Conservation (phyloP, 2,329 filamentous ascomycete species). For the Rhynchosporium secalis region DNA sequence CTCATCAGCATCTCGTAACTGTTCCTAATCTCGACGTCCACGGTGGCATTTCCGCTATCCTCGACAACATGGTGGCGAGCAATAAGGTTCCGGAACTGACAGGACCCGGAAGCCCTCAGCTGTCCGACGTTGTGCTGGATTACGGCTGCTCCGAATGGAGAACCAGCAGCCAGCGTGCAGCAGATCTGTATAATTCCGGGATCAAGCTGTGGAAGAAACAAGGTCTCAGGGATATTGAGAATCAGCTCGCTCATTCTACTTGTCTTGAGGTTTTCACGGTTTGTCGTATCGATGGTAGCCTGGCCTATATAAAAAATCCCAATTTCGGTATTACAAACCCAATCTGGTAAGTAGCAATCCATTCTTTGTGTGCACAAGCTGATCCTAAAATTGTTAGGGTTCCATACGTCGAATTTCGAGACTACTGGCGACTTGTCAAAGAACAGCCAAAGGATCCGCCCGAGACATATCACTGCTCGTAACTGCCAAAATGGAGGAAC, state of each 20-base stretch:
- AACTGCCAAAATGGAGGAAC: constrained; percentile 37
- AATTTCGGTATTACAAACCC: constrained; percentile 29
- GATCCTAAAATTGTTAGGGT: constrained; percentile 20
- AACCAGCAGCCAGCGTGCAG: constrained; percentile 25
- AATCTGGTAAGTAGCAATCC: constrained; percentile 29
- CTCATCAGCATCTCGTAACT: too few relatives aligned
- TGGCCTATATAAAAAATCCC: constrained; percentile 33
- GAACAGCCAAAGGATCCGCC: constrained; percentile 26
- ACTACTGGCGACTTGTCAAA: constrained; percentile 32
- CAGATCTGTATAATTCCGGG: constrained; percentile 30
- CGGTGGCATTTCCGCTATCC: too few relatives aligned
- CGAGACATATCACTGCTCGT: constrained; percentile 36
- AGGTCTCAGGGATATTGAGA: constrained; percentile 32
- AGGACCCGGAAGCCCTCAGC: too few relatives aligned
- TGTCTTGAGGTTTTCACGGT: constrained; percentile 33
- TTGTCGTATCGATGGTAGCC: constrained; percentile 32
- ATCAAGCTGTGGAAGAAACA: constrained; percentile 31
- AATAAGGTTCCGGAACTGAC: too few relatives aligned
- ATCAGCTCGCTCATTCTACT: constrained; percentile 31
- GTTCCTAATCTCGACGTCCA: too few relatives aligned
- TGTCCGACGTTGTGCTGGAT: constrained; percentile 8
- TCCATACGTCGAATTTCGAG: constrained; percentile 33
- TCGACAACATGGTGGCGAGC: too few relatives aligned
- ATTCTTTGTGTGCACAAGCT: neutral
- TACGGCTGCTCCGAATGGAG: constrained; percentile 25